phyloP scores from a whole-genome alignment of 192 early-diverging fungal species.

The Coemansia sp. region DNA sequence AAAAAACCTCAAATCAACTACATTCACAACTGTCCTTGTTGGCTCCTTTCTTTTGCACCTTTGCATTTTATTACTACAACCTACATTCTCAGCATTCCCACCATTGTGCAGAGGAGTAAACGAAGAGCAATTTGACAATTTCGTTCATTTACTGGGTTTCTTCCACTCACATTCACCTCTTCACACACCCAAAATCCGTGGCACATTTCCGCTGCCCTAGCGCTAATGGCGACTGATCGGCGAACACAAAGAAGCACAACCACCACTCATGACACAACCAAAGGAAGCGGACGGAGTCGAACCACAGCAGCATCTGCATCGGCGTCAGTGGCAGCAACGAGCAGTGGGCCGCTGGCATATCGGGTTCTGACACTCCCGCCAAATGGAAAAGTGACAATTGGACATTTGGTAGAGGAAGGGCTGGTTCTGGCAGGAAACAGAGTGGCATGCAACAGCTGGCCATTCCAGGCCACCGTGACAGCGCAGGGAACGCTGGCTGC shows the following conservation, averaged over 20 bases:
- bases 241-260: conserved; percentile 13
- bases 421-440: conserved; percentile 26
- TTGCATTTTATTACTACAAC: too few relatives aligned
- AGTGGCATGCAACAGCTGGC: conserved; percentile 53
- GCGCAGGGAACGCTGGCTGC: conserved; percentile 29
- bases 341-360: not conserved
- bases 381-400: conserved; percentile 31
- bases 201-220: not conserved
- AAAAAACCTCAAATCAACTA: too few relatives aligned
- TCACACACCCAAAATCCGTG: not conserved
- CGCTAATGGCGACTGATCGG: conserved; percentile 23
- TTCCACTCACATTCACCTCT: not conserved
- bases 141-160: not conserved
- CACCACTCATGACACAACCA: conserved; percentile 7
- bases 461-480: conserved; percentile 43
- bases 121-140: not conserved
- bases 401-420: conserved; percentile 34
- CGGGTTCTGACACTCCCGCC: not conserved
- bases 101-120: not conserved
- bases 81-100: too few relatives aligned
- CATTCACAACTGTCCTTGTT: too few relatives aligned
- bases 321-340: too few relatives aligned
- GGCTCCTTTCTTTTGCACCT: too few relatives aligned
- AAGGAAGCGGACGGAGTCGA: conserved; percentile 7
- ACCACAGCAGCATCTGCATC: not conserved